A percentile compares a stretch with the other conserved stretches of the same genome.
Evolutionary conservation across 2,329 filamentous ascomycete species (phyloP).

Genomic region (Beauveria asiatica): DNA sequence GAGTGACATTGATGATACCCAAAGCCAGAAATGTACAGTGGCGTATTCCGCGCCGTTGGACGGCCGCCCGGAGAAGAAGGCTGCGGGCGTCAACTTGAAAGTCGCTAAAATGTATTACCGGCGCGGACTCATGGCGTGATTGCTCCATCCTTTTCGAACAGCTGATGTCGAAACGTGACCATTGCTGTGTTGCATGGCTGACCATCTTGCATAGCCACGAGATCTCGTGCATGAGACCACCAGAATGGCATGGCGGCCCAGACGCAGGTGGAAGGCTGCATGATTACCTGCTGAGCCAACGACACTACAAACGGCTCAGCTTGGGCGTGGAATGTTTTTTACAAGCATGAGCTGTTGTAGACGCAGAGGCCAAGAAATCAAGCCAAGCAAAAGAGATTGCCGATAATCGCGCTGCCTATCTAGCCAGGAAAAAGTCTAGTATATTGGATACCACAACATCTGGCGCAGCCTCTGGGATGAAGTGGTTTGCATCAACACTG

Average conservation of each 20-base stretch:
- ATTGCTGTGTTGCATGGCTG: background rate
- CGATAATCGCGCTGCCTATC: background rate
- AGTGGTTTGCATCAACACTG: constrained; percentile 32
- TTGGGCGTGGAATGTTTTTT: background rate
- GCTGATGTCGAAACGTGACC: background rate
- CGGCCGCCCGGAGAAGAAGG: background rate
- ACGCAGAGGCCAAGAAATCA: no score
- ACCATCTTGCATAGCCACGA: background rate
- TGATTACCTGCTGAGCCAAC: background rate
- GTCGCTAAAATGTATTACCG: background rate
- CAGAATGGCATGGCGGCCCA: background rate
- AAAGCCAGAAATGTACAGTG: background rate
- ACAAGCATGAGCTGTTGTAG: background rate
- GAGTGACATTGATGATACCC: background rate
- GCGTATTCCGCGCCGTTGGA: background rate
- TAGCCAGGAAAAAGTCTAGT: background rate
- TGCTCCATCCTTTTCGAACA: background rate
- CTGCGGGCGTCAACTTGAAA: background rate
- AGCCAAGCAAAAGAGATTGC: background rate
- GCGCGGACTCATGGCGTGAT: background rate
- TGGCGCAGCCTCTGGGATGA: constrained; percentile 37
- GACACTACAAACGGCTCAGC: background rate
- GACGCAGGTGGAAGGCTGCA: background rate
- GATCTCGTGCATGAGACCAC: background rate
- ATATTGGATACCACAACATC: constrained; percentile 15